Percentiles rank a stretch among this genome's conserved stretches.
Evolutionary conservation across 2,329 filamentous ascomycete species (phyloP).

Genomic region (Aureobasidium sp.): DNA sequence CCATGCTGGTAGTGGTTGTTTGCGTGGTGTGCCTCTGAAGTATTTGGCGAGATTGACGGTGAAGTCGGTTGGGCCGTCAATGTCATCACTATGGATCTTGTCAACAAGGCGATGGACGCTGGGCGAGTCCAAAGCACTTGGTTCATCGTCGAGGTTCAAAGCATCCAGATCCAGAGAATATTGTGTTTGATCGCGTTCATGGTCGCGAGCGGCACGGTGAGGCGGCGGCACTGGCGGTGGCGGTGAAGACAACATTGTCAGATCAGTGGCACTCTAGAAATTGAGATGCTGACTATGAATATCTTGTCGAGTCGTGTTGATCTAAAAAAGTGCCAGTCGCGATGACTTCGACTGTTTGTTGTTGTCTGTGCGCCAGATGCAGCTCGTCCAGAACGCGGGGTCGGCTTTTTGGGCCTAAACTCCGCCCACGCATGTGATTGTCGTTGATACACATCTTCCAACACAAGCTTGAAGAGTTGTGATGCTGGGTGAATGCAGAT

Average conservation of each 20-base stretch:
- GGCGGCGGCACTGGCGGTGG: constrained; percentile 6
- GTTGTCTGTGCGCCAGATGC: constrained; percentile 8
- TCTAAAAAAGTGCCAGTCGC: background rate
- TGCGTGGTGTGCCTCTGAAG: constrained; percentile 16
- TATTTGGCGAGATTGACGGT: constrained; percentile 28
- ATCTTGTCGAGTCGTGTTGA: constrained; percentile 2
- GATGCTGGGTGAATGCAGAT: background rate
- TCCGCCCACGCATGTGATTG: background rate
- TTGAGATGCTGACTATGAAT: background rate
- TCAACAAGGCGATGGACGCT: constrained; percentile 17
- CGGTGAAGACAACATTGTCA: constrained; percentile 17
- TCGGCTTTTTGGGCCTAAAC: background rate
- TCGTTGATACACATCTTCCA: background rate
- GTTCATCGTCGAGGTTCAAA: constrained; percentile 19
- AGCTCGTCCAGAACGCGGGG: background rate
- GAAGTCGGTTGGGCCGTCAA: constrained; percentile 30
- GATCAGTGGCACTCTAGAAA: background rate
- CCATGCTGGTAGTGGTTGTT: background rate
- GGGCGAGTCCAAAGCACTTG: constrained; percentile 13
- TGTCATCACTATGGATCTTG: constrained; percentile 25
- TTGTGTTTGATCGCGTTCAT: constrained; percentile 11
- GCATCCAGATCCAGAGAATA: constrained; percentile 27
- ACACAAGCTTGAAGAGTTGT: too few relatives aligned
- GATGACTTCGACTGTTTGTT: constrained; percentile 5
- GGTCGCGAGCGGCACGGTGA: background rate